These are phyloP conservation scores for Curvularia verruculosa DNA, from an alignment of 2,329 filamentous ascomycete species.

Conservation along the genomic window DNA sequence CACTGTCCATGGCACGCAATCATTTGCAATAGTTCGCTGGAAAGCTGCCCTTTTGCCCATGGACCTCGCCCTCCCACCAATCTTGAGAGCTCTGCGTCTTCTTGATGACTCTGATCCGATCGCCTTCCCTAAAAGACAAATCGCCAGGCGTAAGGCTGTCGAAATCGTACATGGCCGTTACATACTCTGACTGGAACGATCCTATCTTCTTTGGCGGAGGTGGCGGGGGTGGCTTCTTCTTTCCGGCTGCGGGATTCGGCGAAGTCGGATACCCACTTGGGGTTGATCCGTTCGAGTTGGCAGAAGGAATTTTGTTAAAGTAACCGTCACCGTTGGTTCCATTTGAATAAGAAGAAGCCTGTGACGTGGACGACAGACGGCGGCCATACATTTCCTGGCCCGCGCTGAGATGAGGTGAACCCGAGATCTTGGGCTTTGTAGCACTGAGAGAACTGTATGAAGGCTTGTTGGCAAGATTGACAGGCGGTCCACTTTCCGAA, in stretches of 20 bases:
- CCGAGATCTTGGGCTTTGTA: slow-evolving; percentile 42
- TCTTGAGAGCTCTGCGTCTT: slow-evolving; percentile 81
- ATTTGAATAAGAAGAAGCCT: slow-evolving; percentile 39
- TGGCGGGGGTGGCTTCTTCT: slow-evolving; percentile 78
- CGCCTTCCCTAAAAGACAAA: slow-evolving; percentile 75
- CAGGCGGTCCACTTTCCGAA: slow-evolving; percentile 37
- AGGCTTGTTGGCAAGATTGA: slow-evolving; percentile 43
- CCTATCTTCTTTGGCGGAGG: slow-evolving; percentile 67
- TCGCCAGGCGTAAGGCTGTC: slow-evolving; percentile 72
- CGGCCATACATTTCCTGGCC: slow-evolving; percentile 37
- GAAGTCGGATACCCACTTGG: slow-evolving; percentile 35
- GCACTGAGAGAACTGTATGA: slow-evolving; percentile 44
- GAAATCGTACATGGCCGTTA: slow-evolving; percentile 78
- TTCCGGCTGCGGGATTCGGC: slow-evolving; percentile 56
- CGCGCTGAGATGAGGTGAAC: slow-evolving; percentile 45
- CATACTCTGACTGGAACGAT: slow-evolving; percentile 60
- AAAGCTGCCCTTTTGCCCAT: slow-evolving; percentile 72
- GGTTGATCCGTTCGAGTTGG: slow-evolving; percentile 41
- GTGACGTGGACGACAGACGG: slow-evolving; percentile 41
- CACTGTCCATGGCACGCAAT: not conserved
- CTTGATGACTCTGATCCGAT: slow-evolving; percentile 76
- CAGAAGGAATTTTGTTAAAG: slow-evolving; percentile 52
- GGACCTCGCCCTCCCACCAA: slow-evolving; percentile 84
- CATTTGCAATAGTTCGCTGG: slow-evolving; percentile 80
- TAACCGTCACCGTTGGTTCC: slow-evolving; percentile 42